Evolutionary conservation across 2,329 filamentous ascomycete genomes (phyloP).

Genomic region (Leptographium galeiforme): DNA sequence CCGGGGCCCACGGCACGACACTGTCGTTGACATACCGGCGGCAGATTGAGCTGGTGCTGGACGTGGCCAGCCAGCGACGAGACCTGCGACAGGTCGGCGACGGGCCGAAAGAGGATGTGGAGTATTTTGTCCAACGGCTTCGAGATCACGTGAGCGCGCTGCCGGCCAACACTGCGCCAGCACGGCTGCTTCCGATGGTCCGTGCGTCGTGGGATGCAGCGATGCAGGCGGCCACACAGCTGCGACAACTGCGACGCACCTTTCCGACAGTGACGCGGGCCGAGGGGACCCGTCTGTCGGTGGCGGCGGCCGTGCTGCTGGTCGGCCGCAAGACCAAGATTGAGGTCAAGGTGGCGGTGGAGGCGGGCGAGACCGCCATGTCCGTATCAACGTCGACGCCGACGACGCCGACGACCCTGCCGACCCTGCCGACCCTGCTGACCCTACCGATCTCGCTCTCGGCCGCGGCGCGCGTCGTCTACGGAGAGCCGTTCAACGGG

Average conservation of each 20-base stretch:
- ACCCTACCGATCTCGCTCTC: constrained; percentile 24
- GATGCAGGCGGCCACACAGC: constrained; percentile 41
- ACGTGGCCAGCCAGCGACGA: constrained; percentile 32
- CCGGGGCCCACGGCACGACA: constrained; percentile 44
- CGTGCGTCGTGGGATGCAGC: constrained; percentile 54
- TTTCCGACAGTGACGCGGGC: constrained; percentile 56
- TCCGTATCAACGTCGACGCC: too few species aligned
- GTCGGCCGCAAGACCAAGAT: constrained; percentile 55
- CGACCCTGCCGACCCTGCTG: too few species aligned
- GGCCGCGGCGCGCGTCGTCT: constrained; percentile 50
- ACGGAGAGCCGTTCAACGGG: constrained; percentile 66
- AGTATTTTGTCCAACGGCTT: constrained; percentile 64
- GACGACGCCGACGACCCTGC: too few species aligned
- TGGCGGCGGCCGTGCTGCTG: constrained; percentile 51
- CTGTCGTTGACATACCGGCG: constrained; percentile 63
- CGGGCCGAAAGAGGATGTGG: constrained; percentile 49
- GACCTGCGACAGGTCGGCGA: constrained; percentile 53
- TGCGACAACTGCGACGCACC: constrained; percentile 46
- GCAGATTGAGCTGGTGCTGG: constrained; percentile 62
- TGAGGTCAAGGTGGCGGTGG: constrained; percentile 44
- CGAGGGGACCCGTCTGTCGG: constrained; percentile 49
- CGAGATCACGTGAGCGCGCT: constrained; percentile 53
- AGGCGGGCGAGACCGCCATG: constrained; percentile 12
- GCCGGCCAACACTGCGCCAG: constrained; percentile 42
- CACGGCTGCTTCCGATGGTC: constrained; percentile 45